Percentiles rank a stretch among this genome's conserved stretches.
phyloP scores from a whole-genome alignment of 441 rosid genomes.

The Hura crepitans region DNA sequence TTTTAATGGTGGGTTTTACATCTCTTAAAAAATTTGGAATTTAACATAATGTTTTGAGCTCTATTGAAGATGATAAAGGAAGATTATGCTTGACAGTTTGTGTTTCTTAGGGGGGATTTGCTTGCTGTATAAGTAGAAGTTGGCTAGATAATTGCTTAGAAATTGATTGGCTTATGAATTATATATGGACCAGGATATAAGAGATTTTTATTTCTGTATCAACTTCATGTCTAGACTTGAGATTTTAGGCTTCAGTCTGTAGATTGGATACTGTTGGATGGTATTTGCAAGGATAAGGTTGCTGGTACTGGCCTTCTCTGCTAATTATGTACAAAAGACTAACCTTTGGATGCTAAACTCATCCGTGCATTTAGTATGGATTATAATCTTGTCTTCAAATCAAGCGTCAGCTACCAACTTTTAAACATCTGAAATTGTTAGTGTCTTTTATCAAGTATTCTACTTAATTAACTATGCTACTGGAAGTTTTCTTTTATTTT shows the following conservation, averaged over 20 bases:
- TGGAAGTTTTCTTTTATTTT: background rate
- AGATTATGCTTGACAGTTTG: background rate
- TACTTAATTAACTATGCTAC: background rate
- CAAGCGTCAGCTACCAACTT: conserved; percentile 1
- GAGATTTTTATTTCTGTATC: background rate
- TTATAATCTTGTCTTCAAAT: background rate
- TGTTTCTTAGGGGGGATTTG: background rate
- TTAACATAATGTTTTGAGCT: background rate
- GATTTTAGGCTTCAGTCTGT: conserved; percentile 2
- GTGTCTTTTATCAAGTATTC: background rate
- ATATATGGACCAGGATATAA: background rate
- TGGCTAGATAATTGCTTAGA: background rate
- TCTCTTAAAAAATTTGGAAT: conserved; percentile 6
- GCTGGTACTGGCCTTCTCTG: background rate
- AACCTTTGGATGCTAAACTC: background rate
- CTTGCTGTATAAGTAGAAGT: background rate
- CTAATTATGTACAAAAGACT: background rate
- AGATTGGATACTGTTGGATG: background rate
- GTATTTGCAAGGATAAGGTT: background rate
- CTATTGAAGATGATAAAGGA: background rate
- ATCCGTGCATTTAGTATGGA: background rate
- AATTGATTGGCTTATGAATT: background rate
- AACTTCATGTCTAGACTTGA: conserved; percentile 4
- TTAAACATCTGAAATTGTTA: conserved; percentile 1
- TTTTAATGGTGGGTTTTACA: background rate